These are phyloP conservation scores for Irpex sp. DNA, from an alignment of 1,284 basidiomycete species.

Conservation along the genomic window DNA sequence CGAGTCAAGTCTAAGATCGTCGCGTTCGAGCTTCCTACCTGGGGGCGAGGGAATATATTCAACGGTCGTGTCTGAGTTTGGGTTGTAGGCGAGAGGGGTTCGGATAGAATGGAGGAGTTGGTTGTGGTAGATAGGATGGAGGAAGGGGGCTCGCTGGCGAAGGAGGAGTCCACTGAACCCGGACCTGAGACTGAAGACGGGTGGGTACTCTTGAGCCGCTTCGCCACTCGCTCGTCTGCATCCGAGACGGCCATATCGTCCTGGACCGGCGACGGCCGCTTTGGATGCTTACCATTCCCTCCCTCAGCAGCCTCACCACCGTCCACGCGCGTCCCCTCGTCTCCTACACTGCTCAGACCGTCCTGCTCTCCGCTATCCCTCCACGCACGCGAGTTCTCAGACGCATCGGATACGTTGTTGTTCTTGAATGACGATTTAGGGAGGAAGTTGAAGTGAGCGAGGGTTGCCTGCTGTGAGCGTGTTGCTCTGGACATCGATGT, in stretches of 20 bases:
- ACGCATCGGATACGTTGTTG: no score
- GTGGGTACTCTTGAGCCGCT: not conserved
- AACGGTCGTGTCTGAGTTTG: not conserved
- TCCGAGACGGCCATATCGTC: not conserved
- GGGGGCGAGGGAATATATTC: not conserved
- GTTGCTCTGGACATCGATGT: constrained; percentile 7
- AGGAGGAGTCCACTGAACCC: not conserved
- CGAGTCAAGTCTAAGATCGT: constrained; percentile 12
- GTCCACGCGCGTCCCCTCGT: not conserved
- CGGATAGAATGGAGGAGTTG: not conserved
- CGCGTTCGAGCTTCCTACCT: not conserved
- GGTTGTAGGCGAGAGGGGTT: not conserved
- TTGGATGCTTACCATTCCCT: not conserved
- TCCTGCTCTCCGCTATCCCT: not conserved
- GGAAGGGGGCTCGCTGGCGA: not conserved
- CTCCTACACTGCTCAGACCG: not conserved
- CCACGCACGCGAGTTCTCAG: no score
- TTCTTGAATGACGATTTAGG: not conserved
- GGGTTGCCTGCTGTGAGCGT: constrained; percentile 13
- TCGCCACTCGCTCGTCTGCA: not conserved
- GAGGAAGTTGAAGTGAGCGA: constrained; percentile 7
- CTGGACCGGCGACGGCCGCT: not conserved
- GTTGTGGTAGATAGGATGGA: not conserved
- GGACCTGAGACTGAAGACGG: not conserved
- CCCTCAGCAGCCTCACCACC: not conserved